Conservation (phyloP, 345 rosid species). For the Citrus mangshanensis region DNA sequence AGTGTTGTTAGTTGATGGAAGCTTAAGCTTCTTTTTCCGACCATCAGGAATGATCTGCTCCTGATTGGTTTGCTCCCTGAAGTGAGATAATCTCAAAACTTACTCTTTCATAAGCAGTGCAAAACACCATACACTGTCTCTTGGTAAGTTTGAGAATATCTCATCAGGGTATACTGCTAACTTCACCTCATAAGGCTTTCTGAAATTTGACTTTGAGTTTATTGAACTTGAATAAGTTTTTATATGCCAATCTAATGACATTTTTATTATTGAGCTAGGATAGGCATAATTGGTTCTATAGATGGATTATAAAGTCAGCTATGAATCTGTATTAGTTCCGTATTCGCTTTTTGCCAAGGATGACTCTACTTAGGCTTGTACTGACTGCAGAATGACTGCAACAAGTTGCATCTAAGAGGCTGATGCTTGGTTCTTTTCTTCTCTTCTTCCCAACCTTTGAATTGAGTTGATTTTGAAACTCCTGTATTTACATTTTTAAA, state of each 20-base stretch:
- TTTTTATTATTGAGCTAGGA: neutral
- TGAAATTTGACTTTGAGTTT: neutral
- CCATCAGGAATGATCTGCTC: neutral
- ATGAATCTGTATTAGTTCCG: neutral
- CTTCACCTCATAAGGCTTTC: neutral
- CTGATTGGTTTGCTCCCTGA: slow-evolving; percentile 19
- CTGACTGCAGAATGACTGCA: slow-evolving; percentile 28
- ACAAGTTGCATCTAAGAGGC: slow-evolving; percentile 12
- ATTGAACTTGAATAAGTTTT: neutral
- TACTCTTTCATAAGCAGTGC: neutral
- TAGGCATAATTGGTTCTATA: neutral
- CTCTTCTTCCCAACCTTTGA: neutral
- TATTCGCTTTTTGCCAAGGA: slow-evolving; percentile 20
- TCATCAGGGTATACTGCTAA: neutral
- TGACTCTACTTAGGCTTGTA: slow-evolving; percentile 52
- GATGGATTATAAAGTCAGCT: neutral
- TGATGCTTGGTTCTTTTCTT: slow-evolving; percentile 21
- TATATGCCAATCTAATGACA: neutral
- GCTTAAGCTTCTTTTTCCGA: no score
- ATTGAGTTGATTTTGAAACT: neutral
- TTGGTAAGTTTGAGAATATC: slow-evolving; percentile 1
- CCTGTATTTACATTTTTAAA: neutral
- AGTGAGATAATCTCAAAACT: slow-evolving; percentile 9
- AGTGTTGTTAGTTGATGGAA: neutral
- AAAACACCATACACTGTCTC: neutral